Percentiles rank a stretch among this genome's conserved stretches.
Conservation (phyloP, 305 asterid genomes). For the Plantago rigida region DNA sequence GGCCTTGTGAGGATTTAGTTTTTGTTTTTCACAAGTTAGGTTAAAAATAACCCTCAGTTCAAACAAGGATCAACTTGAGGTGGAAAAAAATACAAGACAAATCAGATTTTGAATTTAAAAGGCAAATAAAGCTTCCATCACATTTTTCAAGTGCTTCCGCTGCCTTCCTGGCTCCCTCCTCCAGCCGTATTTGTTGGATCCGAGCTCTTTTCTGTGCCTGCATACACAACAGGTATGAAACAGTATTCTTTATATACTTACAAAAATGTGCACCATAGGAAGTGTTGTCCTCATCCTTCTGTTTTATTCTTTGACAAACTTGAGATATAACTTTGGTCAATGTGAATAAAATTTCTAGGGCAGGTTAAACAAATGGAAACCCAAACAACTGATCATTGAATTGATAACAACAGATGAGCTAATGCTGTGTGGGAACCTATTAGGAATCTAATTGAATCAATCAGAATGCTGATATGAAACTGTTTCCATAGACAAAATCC, state of each 20-base stretch:
- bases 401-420: neutral
- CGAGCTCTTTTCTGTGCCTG: slow-evolving; percentile 80
- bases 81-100: neutral
- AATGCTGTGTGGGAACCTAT: neutral
- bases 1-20: neutral
- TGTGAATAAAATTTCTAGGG: neutral
- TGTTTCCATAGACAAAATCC: neutral
- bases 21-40: neutral
- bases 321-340: neutral
- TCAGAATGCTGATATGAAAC: neutral
- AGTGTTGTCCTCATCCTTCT: neutral
- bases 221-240: slow-evolving; percentile 10
- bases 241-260: slow-evolving; percentile 4
- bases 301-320: too few species aligned
- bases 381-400: neutral
- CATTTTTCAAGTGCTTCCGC: slow-evolving; percentile 88
- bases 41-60: neutral
- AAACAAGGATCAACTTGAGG: neutral
- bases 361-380: neutral
- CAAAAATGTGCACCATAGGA: neutral
- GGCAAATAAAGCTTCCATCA: slow-evolving; percentile 23
- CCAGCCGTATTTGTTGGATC: slow-evolving; percentile 71
- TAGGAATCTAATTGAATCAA: neutral
- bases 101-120: neutral
- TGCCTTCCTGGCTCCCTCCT: slow-evolving; percentile 85